Conservation (phyloP, 192 early-diverging fungal genomes). For the Podochytrium sp. region DNA sequence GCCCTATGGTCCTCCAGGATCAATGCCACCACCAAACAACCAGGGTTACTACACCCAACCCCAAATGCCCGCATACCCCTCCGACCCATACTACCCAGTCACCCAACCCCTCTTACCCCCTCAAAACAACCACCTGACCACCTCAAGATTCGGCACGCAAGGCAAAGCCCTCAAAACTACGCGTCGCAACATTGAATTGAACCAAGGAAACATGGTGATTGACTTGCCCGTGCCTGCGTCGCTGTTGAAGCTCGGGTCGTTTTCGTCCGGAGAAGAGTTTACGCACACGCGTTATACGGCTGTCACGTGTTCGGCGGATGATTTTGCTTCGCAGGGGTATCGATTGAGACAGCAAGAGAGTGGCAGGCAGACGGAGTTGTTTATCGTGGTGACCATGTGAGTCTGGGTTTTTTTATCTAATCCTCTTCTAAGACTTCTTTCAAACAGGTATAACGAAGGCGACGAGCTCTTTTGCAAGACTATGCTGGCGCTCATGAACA, state of each 20-base stretch:
- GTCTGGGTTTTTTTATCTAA: constrained; percentile 8
- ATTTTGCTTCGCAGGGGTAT: constrained; percentile 74
- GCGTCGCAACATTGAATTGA: constrained; percentile 14
- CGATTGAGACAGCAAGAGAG: constrained; percentile 67
- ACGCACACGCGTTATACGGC: constrained; percentile 95
- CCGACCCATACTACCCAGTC: too few relatives aligned
- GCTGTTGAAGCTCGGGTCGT: constrained; percentile 44
- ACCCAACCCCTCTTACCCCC: too few relatives aligned
- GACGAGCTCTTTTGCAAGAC: constrained; percentile 87
- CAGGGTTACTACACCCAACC: too few relatives aligned
- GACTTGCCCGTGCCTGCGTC: constrained; percentile 51
- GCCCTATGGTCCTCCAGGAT: too few relatives aligned
- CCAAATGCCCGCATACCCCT: too few relatives aligned
- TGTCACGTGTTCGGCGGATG: constrained; percentile 74
- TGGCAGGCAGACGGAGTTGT: constrained; percentile 71
- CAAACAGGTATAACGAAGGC: constrained; percentile 71
- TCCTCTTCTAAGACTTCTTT: background rate
- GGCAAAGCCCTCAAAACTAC: background rate
- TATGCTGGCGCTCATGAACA: constrained; percentile 83
- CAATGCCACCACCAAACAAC: too few relatives aligned
- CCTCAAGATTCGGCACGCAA: background rate
- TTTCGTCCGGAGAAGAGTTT: constrained; percentile 75
- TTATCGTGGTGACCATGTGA: constrained; percentile 87
- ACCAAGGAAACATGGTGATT: constrained; percentile 48
- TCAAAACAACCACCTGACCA: too few relatives aligned